Percentiles rank a stretch among this genome's conserved stretches.
Conservation (phyloP, 1,284 basidiomycete species). For the Volvariella volvacea region DNA sequence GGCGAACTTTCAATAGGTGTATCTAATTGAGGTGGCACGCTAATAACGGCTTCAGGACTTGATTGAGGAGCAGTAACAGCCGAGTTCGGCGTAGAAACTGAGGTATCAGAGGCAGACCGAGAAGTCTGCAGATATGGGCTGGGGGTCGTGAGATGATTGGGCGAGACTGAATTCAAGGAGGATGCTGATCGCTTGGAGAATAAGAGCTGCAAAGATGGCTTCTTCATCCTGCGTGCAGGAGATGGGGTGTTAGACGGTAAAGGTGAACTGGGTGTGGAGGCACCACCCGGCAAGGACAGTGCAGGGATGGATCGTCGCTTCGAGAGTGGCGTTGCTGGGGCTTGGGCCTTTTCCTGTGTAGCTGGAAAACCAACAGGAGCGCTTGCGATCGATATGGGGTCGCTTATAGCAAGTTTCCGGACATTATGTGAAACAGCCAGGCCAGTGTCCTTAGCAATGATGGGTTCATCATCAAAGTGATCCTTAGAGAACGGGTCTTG, state of each 20-base stretch:
- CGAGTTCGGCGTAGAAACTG: constrained; percentile 36
- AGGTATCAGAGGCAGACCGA: constrained; percentile 34
- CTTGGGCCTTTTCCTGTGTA: neutral
- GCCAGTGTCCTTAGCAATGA: constrained; percentile 14
- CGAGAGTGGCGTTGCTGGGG: constrained; percentile 6
- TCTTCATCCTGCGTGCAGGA: constrained; percentile 33
- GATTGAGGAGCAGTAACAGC: constrained; percentile 38
- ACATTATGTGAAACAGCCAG: constrained; percentile 11
- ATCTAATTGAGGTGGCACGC: constrained; percentile 38
- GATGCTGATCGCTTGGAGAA: constrained; percentile 45
- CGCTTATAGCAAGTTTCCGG: constrained; percentile 19
- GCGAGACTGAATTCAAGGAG: constrained; percentile 17
- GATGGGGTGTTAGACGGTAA: no score
- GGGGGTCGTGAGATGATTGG: constrained; percentile 20
- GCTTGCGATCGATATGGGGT: constrained; percentile 19
- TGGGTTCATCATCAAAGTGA: constrained; percentile 7
- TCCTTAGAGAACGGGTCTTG: constrained; percentile 4
- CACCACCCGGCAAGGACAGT: constrained; percentile 29
- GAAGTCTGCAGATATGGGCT: constrained; percentile 13
- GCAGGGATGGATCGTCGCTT: constrained; percentile 34
- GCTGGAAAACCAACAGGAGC: neutral
- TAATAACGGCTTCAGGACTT: constrained; percentile 23
- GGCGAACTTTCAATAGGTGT: constrained; percentile 43
- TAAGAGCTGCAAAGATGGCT: constrained; percentile 46
- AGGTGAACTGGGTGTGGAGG: constrained; percentile 9